These are phyloP conservation scores for Cyclocybe cylindracea DNA, from an alignment of 768 basidiomycete species.

Conservation along the genomic window DNA sequence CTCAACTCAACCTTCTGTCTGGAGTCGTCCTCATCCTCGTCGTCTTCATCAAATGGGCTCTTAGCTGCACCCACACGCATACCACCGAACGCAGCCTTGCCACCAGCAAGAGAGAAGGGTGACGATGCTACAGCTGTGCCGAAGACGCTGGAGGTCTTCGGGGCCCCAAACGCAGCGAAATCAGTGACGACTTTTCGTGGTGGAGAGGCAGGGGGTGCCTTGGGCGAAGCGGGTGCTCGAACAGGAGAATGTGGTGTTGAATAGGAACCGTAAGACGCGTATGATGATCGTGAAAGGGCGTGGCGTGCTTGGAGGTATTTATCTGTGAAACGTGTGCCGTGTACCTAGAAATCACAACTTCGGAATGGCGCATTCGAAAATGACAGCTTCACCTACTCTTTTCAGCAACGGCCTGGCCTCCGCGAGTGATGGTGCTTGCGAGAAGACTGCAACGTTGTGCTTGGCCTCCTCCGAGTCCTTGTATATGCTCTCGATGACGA, in stretches of 20 bases:
- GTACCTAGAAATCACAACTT: constrained; percentile 54
- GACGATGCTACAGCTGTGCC: constrained; percentile 81
- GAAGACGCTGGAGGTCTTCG: constrained; percentile 76
- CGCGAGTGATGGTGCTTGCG: constrained; percentile 63
- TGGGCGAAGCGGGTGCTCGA: constrained; percentile 44
- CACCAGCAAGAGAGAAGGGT: constrained; percentile 76
- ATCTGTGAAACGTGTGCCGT: constrained; percentile 95
- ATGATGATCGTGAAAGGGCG: constrained; percentile 53
- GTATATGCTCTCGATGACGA: constrained; percentile 96
- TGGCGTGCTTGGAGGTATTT: constrained; percentile 85
- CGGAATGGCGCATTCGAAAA: constrained; percentile 6
- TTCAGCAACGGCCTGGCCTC: constrained; percentile 79
- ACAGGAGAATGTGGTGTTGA: constrained; percentile 41
- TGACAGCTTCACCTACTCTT: constrained; percentile 51
- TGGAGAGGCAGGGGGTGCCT: constrained; percentile 54
- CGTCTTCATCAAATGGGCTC: constrained; percentile 50
- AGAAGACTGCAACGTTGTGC: constrained; percentile 90
- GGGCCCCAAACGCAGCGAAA: constrained; percentile 83
- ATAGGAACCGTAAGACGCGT: constrained; percentile 52
- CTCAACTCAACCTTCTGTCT: constrained; percentile 74
- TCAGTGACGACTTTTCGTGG: constrained; percentile 87
- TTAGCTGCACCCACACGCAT: constrained; percentile 49
- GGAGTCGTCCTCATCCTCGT: constrained; percentile 74
- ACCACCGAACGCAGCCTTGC: constrained; percentile 84
- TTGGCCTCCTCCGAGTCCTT: constrained; percentile 85